Conservation (phyloP, 768 basidiomycete genomes). For the Tulasnella sp. region DNA sequence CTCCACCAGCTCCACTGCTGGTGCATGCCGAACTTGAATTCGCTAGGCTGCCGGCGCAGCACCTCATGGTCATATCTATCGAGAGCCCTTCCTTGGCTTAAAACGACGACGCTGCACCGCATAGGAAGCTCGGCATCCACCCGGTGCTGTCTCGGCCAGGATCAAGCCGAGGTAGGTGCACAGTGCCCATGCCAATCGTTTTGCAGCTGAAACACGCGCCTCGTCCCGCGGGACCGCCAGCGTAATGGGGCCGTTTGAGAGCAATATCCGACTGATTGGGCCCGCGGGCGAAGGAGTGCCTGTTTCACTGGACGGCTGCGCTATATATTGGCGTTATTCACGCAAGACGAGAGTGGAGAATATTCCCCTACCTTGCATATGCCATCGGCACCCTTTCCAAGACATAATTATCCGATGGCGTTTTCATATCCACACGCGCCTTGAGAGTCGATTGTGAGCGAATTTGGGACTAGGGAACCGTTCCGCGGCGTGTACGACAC, state of each 20-base stretch:
- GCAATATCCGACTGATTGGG: conserved; percentile 27
- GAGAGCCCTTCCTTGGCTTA: conserved; percentile 4
- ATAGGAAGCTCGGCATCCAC: not conserved
- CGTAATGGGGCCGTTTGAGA: conserved; percentile 20
- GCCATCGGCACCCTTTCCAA: not conserved
- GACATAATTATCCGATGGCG: not conserved
- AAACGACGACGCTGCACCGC: conserved; percentile 26
- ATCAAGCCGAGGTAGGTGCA: conserved; percentile 30
- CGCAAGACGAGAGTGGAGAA: no score
- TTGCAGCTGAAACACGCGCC: not conserved
- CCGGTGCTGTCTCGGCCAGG: not conserved
- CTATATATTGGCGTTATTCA: not conserved
- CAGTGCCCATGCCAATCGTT: conserved; percentile 22
- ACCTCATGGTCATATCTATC: conserved; percentile 18
- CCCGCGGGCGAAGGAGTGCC: not conserved
- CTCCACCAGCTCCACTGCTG: not conserved
- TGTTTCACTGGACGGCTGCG: not conserved
- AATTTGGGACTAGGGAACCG: not conserved
- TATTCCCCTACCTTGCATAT: not conserved
- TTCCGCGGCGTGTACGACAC: conserved; percentile 11
- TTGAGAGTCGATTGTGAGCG: not conserved
- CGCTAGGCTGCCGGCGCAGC: not conserved
- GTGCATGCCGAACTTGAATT: not conserved
- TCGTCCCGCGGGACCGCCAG: conserved; percentile 13
- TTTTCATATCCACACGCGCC: not conserved